phyloP scores from a whole-genome alignment of 2,329 filamentous ascomycete species.

The Exserohilum turcica region DNA sequence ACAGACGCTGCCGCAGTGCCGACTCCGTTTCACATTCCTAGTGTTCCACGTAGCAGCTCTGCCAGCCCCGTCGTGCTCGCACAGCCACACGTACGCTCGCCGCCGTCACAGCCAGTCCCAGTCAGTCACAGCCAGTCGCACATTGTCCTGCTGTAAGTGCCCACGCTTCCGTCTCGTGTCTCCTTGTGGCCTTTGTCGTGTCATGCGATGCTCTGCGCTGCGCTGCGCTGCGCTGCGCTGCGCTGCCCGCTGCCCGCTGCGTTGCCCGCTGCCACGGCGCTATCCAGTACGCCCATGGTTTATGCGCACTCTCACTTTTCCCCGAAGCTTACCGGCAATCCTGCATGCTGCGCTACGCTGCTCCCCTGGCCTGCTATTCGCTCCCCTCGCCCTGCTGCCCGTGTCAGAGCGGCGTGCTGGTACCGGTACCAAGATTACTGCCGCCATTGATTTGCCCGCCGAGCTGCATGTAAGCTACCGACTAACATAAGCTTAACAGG shows the following conservation, averaged over 20 bases:
- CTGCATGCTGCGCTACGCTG: conserved; percentile 6
- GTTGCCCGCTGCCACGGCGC: not conserved
- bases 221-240: too few relatives aligned
- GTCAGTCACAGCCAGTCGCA: conserved; percentile 18
- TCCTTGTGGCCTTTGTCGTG: conserved; percentile 1
- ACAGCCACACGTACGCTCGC: conserved; percentile 6
- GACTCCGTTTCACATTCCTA: conserved; percentile 27
- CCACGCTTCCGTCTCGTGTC: conserved; percentile 1
- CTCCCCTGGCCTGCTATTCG: not conserved
- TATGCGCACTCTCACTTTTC: conserved; percentile 1
- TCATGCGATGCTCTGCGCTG: not conserved
- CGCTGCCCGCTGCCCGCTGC: too few relatives aligned
- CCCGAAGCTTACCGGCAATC: conserved; percentile 7
- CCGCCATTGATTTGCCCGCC: not conserved
- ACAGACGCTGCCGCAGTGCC: conserved; percentile 26
- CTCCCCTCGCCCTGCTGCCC: not conserved
- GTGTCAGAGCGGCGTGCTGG: not conserved
- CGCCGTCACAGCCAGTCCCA: conserved; percentile 14
- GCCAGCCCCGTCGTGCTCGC: conserved; percentile 2
- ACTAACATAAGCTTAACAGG: conserved; percentile 20
- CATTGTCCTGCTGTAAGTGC: conserved; percentile 19
- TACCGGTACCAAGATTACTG: not conserved
- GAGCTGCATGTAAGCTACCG: not conserved
- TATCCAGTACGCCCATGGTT: not conserved
- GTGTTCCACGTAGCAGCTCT: conserved; percentile 10